Percentiles rank a stretch among this genome's conserved stretches.
phyloP scores from a whole-genome alignment of 2,329 filamentous ascomycete species.

The Penicillium sp. region DNA sequence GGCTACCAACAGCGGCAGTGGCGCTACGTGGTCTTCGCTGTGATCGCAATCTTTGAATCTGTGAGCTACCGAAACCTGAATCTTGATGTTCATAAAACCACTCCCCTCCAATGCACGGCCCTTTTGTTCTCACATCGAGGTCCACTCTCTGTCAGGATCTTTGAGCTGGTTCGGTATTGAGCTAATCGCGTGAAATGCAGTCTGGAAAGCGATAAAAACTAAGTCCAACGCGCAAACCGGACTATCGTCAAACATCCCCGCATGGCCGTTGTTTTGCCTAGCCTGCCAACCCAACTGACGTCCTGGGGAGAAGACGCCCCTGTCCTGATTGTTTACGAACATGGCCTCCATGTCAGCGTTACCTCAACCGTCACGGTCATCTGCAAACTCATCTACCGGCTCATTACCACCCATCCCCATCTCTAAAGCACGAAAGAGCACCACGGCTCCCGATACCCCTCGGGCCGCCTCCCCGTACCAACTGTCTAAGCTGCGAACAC shows the following conservation, averaged over 20 bases:
- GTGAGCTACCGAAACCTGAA: slow-evolving; percentile 12
- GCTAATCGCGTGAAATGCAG: not conserved
- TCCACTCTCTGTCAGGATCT: not conserved
- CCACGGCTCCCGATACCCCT: slow-evolving; percentile 49
- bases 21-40: slow-evolving; percentile 10
- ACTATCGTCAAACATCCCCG: not conserved
- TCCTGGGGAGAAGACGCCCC: not conserved
- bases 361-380: slow-evolving; percentile 61
- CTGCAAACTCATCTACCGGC: slow-evolving; percentile 66
- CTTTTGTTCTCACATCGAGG: not conserved
- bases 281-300: slow-evolving; percentile 3
- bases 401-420: slow-evolving; percentile 73
- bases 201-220: not conserved
- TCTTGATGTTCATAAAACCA: not conserved
- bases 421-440: slow-evolving; percentile 67
- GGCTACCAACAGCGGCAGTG: slow-evolving; percentile 4
- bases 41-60: slow-evolving; percentile 17
- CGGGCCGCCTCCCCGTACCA: slow-evolving; percentile 44
- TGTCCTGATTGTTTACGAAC: not conserved
- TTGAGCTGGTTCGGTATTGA: not conserved
- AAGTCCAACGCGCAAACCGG: not conserved
- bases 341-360: slow-evolving; percentile 55
- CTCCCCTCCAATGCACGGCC: not conserved
- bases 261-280: slow-evolving; percentile 14
- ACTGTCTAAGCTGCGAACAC: slow-evolving; percentile 59